Evolutionary conservation across 441 rosid species (phyloP), one percentile per base, ranked within the genome.

Genomic region (Gossypium schwendimanii): DNA sequence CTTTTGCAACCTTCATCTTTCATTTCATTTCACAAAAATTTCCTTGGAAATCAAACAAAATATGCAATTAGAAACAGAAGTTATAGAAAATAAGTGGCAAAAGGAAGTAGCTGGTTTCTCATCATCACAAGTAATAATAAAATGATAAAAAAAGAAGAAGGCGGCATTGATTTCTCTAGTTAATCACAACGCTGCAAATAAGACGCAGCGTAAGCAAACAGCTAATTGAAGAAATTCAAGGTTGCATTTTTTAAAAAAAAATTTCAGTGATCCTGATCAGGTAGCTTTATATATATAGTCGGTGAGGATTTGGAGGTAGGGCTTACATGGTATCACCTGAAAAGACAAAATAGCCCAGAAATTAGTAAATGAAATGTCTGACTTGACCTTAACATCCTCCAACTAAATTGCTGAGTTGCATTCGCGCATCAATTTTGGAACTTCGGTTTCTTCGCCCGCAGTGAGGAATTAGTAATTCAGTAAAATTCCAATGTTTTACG

Each of bases 271-370:
- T 9, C 0, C 5, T 28, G 4, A 6, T 64, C 9, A 18, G 17
- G 20, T 12, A 20, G n/a, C 41, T 12, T 36, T 65, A 23, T 65
- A 65, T 11, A 3, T 1, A 3, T 2, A 6, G 60, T 52, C 15
- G 6, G n/a, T 52, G 41, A 44, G 53, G 44, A 53, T 36, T 57
- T 55, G 33, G n/a, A 3, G 3, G 12, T 62, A 26, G 71, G 44
- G 58, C 9, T 11, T 3, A 2, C 6, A 1, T 18, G 31, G 28
- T 2, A 3, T 23, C 12, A 12, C 17, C 2, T 12, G 45, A 33
- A 76, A 71, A 41, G 68, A 76, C 75, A 55, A 66, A 76, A 76
- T 1, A 21, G 58, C 53, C 79, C 75, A 28, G 4, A 5, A 7
- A 49, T 24, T 0, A 14, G 41, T 4, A 6, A 0, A 14, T 55